phyloP scores from a whole-genome alignment of 257 asterid genomes.

The Solanum chiquidenum region DNA sequence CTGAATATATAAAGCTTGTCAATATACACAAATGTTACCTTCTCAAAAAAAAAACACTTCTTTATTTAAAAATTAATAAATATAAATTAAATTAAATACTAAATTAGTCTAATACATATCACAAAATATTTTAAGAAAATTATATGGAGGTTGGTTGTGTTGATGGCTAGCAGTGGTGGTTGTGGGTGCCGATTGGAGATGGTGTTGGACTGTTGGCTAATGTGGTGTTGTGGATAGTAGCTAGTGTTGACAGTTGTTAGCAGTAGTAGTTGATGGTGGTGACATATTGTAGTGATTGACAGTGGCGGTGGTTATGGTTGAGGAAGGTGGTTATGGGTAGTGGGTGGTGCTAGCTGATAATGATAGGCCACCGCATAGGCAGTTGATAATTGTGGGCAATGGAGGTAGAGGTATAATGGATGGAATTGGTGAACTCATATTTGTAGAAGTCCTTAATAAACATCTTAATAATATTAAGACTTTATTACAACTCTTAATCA shows the following conservation, averaged over 20 bases:
- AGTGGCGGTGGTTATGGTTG: neutral
- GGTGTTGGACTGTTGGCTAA: neutral
- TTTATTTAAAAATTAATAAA: no score
- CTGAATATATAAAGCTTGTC: neutral
- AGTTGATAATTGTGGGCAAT: neutral
- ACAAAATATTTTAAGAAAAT: neutral
- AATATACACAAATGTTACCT: neutral
- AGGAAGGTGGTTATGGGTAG: neutral
- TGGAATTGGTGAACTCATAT: neutral
- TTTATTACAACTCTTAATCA: neutral
- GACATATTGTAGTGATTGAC: neutral
- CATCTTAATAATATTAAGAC: neutral
- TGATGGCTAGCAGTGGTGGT: neutral
- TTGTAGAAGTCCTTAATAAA: neutral
- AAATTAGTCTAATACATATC: neutral
- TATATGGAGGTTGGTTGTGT: neutral
- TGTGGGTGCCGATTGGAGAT: neutral
- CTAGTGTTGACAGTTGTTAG: neutral
- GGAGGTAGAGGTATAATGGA: neutral
- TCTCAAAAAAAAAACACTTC: neutral
- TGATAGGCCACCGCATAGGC: neutral
- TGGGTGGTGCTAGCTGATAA: neutral
- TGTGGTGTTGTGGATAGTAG: neutral
- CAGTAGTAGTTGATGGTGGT: neutral
- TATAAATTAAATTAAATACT: no score